Percentiles rank a stretch among this genome's conserved stretches.
These are phyloP conservation scores for Truncatella angustata DNA, from an alignment of 2,329 filamentous ascomycete species.

Conservation along the genomic window DNA sequence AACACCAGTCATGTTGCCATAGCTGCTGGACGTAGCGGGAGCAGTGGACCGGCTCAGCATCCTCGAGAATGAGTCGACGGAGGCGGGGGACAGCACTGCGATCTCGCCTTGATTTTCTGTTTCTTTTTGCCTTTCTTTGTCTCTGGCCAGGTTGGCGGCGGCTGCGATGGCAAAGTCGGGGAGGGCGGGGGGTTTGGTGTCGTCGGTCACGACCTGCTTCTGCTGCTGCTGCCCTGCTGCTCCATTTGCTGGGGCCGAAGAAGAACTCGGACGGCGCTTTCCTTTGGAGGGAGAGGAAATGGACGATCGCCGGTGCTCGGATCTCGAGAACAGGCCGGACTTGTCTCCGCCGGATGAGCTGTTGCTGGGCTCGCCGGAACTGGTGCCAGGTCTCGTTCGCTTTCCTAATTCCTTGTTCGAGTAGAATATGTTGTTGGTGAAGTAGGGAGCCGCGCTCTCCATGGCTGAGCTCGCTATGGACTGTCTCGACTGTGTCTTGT, in stretches of 20 bases:
- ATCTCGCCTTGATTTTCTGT: no score
- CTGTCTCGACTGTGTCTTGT: no score
- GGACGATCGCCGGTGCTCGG: conserved; percentile 51
- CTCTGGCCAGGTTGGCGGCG: conserved; percentile 41
- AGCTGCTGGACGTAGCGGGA: conserved; percentile 29
- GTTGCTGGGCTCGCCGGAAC: conserved; percentile 23
- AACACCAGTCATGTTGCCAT: conserved; percentile 23
- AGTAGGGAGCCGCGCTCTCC: conserved; percentile 20
- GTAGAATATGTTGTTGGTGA: conserved; percentile 23
- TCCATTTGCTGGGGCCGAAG: conserved; percentile 33
- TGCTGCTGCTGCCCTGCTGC: no score
- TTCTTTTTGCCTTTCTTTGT: no score
- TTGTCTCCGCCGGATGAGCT: no score
- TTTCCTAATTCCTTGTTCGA: conserved; percentile 13
- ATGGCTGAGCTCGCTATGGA: no score
- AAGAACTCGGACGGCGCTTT: conserved; percentile 41
- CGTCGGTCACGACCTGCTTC: conserved; percentile 40
- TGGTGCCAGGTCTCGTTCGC: conserved; percentile 34
- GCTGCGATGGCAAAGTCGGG: conserved; percentile 53
- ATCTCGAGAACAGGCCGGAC: no score
- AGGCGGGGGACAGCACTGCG: conserved; percentile 28
- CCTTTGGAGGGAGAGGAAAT: conserved; percentile 39
- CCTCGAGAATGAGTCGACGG: conserved; percentile 37
- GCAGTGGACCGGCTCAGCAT: conserved; percentile 45
- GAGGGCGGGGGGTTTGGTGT: conserved; percentile 48